phyloP scores from a whole-genome alignment of 371 early-diverging fungal species.

The Cokeromyces recurvatus region DNA sequence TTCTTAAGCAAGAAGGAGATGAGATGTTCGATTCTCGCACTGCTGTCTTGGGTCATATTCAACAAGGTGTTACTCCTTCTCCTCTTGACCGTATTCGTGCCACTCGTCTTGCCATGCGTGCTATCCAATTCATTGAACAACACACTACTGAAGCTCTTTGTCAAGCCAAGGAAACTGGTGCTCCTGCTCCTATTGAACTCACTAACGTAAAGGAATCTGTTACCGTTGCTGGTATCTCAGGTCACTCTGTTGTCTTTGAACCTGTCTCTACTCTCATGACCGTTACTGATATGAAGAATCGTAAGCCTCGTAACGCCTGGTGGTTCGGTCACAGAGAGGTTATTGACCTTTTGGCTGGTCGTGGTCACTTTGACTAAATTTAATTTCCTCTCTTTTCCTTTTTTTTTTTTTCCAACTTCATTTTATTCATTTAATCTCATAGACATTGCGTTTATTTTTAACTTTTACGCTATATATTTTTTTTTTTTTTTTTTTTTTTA shows the following conservation, averaged over 20 bases:
- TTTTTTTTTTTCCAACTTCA: no score
- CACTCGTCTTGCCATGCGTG: conserved; percentile 75
- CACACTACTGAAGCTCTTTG: conserved; percentile 31
- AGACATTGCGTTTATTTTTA: no score
- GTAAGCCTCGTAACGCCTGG: conserved; percentile 71
- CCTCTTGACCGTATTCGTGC: conserved; percentile 97
- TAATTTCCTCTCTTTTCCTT: neutral
- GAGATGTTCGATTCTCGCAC: conserved; percentile 91
- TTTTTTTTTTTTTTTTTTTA: no score
- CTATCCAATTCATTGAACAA: conserved; percentile 56
- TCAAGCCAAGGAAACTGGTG: conserved; percentile 21
- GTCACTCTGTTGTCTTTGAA: conserved; percentile 69
- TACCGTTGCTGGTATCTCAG: conserved; percentile 81
- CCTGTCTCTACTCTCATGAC: conserved; percentile 64
- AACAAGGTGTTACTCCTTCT: conserved; percentile 95
- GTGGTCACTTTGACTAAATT: conserved; percentile 9
- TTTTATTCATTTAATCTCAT: no score
- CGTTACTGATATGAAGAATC: conserved; percentile 75
- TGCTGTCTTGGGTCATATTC: conserved; percentile 93
- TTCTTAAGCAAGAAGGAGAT: conserved; percentile 92
- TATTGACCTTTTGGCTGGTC: conserved; percentile 41
- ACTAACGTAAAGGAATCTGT: conserved; percentile 58
- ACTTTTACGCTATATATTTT: no score
- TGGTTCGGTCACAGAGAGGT: conserved; percentile 67
- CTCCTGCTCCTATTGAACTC: conserved; percentile 55